Evolutionary conservation across 495 filamentous ascomycete species (phyloP).

Genomic region (Parathielavia hyrcaniae): DNA sequence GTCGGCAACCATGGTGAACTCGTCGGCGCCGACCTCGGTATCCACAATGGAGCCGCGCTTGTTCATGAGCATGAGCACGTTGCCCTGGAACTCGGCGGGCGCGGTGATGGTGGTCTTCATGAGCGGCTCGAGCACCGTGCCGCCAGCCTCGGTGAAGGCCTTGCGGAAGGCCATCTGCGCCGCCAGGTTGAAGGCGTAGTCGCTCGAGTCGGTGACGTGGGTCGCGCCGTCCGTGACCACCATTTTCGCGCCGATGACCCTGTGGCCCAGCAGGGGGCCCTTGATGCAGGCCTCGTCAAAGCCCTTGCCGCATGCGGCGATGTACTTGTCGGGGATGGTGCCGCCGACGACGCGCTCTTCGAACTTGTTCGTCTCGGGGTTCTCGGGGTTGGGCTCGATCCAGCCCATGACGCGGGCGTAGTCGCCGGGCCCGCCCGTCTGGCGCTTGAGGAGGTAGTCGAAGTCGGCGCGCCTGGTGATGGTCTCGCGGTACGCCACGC

Average conservation of each 20-base stretch:
- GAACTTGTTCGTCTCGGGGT: constrained; percentile 71
- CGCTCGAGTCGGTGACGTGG: constrained; percentile 96
- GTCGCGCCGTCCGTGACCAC: constrained; percentile 94
- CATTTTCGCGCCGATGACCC: constrained; percentile 84
- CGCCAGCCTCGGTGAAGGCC: constrained; percentile 72
- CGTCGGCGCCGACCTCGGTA: constrained; percentile 88
- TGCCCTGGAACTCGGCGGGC: constrained; percentile 96
- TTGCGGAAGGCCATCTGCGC: constrained; percentile 97
- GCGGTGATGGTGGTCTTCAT: constrained; percentile 98
- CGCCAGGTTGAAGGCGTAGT: constrained; percentile 96
- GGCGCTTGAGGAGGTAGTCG: constrained; percentile 92
- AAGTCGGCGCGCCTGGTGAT: constrained; percentile 70
- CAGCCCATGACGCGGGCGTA: constrained; percentile 89
- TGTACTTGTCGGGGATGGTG: constrained; percentile 90
- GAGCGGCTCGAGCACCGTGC: constrained; percentile 82
- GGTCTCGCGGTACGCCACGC: constrained; percentile 97
- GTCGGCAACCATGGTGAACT: constrained; percentile 91
- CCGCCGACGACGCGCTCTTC: constrained; percentile 83
- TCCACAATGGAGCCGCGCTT: constrained; percentile 95
- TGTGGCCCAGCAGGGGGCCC: constrained; percentile 89
- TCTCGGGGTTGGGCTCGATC: constrained; percentile 73
- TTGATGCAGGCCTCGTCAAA: constrained; percentile 79
- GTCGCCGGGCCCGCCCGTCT: constrained; percentile 93
- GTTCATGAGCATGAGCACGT: constrained; percentile 88
- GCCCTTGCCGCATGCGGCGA: constrained; percentile 93